phyloP scores from a whole-genome alignment of 176 grass and related monocot genomes.

The Zea luxurians region DNA sequence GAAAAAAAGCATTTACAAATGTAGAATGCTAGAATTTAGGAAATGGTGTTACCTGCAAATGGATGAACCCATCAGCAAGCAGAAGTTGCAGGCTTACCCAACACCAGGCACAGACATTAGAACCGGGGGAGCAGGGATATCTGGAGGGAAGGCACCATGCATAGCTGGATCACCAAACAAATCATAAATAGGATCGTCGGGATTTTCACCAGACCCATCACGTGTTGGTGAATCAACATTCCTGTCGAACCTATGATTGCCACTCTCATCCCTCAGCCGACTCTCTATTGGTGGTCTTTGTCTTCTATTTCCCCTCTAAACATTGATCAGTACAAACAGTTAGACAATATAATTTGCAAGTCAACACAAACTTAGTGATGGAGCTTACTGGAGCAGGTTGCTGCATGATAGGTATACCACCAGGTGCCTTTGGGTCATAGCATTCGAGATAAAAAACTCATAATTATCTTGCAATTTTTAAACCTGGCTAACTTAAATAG shows the following conservation, averaged over 20 bases:
- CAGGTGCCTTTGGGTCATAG: slow-evolving; percentile 90
- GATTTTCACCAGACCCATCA: slow-evolving; percentile 59
- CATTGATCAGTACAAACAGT: slow-evolving; percentile 25
- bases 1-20: no score
- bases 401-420: slow-evolving; percentile 93
- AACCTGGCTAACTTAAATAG: slow-evolving; percentile 11
- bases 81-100: slow-evolving; percentile 59
- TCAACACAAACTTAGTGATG: not conserved
- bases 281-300: slow-evolving; percentile 57
- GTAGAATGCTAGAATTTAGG: no score
- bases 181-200: slow-evolving; percentile 73
- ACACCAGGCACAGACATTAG: slow-evolving; percentile 95
- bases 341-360: slow-evolving; percentile 36
- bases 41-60: not conserved
- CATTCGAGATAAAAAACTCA: slow-evolving; percentile 47
- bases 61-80: slow-evolving; percentile 24
- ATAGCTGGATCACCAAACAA: slow-evolving; percentile 62
- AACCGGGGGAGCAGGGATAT: slow-evolving; percentile 78
- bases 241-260: slow-evolving; percentile 47
- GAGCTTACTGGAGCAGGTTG: slow-evolving; percentile 76
- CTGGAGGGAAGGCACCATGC: slow-evolving; percentile 64
- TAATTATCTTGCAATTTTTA: slow-evolving; percentile 34
- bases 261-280: slow-evolving; percentile 82
- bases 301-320: slow-evolving; percentile 71
- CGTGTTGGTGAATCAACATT: not conserved